Evolutionary conservation across 768 basidiomycete genomes (phyloP).

Genomic region (Pisolithus microcarpus): DNA sequence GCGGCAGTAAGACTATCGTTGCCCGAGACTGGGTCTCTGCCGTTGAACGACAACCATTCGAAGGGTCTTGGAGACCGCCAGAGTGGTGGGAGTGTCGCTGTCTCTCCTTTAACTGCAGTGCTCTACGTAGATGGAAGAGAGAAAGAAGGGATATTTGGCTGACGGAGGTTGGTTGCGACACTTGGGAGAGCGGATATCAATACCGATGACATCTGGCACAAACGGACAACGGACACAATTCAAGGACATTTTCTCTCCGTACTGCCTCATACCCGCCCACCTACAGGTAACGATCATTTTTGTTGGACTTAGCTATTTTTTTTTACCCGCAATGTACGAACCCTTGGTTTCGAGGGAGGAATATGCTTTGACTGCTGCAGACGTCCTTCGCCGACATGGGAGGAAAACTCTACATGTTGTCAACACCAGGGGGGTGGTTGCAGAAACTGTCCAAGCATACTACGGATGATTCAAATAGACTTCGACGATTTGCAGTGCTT

Average conservation of each 20-base stretch:
- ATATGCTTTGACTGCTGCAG: too few relatives aligned
- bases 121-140: slow-evolving; percentile 30
- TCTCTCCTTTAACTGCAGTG: slow-evolving; percentile 18
- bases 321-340: too few relatives aligned
- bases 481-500: too few relatives aligned
- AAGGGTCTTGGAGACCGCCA: slow-evolving; percentile 30
- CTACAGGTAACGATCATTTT: too few relatives aligned
- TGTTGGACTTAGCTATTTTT: too few relatives aligned
- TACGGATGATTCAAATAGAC: too few relatives aligned
- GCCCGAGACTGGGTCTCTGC: slow-evolving; percentile 6
- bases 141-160: slow-evolving; percentile 44
- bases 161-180: slow-evolving; percentile 37
- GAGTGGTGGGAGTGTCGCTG: slow-evolving; percentile 29
- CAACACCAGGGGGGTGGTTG: too few relatives aligned
- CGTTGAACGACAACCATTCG: slow-evolving; percentile 13
- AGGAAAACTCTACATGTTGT: too few relatives aligned
- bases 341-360: too few relatives aligned
- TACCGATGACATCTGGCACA: neutral
- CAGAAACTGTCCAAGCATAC: too few relatives aligned
- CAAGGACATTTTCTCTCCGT: slow-evolving; percentile 1
- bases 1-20: slow-evolving; percentile 2
- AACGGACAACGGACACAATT: slow-evolving; percentile 1
- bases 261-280: too few relatives aligned
- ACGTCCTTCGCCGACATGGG: too few relatives aligned
- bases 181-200: slow-evolving; percentile 31